Evolutionary conservation across 2,329 filamentous ascomycete genomes (phyloP).

Genomic region (Fusarium odoratissimum): DNA sequence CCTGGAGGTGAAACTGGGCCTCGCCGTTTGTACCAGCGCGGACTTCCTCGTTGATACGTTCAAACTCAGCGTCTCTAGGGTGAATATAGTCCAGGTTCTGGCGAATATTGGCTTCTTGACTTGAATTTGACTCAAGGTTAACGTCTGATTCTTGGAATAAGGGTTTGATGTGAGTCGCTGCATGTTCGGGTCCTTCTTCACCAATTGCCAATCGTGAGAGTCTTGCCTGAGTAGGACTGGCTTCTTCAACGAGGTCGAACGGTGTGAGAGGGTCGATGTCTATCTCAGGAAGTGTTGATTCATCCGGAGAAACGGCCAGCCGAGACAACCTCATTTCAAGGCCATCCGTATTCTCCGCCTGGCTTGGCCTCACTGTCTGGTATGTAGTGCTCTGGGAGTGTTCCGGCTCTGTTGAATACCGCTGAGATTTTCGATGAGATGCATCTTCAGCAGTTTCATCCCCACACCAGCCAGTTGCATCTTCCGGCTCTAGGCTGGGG

Average conservation of each 20-base stretch:
- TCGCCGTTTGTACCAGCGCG: constrained; percentile 1
- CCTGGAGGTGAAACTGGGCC: constrained; percentile 25
- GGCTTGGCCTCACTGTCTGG: not conserved
- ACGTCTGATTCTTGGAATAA: constrained; percentile 19
- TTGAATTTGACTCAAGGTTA: constrained; percentile 6
- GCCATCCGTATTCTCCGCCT: constrained; percentile 14
- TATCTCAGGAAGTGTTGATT: constrained; percentile 1
- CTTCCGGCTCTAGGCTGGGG: constrained; percentile 10
- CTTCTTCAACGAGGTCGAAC: constrained; percentile 7
- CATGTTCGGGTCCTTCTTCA: constrained; percentile 8
- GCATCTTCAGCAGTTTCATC: not conserved
- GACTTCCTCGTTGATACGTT: constrained; percentile 28
- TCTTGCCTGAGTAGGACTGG: not conserved
- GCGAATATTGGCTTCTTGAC: constrained; percentile 5
- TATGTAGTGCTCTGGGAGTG: not conserved
- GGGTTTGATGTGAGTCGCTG: not conserved
- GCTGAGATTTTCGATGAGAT: not conserved
- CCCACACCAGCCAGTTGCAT: not conserved
- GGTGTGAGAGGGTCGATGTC: constrained; percentile 3
- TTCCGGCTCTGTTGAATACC: not conserved
- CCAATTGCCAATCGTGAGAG: constrained; percentile 17
- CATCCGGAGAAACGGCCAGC: constrained; percentile 18
- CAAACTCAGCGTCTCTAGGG: constrained; percentile 14
- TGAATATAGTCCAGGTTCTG: constrained; percentile 1
- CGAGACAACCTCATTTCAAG: constrained; percentile 19